A percentile compares a stretch with the other conserved stretches of the same genome.
Conservation (phyloP, 2,329 filamentous ascomycete species). For the Colletotrichum navitas region DNA sequence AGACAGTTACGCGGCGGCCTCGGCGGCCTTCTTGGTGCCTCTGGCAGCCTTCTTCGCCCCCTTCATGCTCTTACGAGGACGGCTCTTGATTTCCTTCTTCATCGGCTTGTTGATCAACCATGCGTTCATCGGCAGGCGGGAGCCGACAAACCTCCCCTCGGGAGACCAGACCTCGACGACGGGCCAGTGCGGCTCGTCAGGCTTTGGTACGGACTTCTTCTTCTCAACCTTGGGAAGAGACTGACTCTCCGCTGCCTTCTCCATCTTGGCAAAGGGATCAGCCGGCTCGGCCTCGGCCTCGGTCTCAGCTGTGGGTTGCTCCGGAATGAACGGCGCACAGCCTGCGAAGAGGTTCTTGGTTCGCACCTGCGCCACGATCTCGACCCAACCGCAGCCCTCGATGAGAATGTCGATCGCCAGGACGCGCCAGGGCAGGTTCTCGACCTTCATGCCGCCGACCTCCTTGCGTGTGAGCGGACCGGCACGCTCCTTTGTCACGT, state of each 20-base stretch:
- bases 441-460: constrained; percentile 73
- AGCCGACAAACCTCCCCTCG: constrained; percentile 81
- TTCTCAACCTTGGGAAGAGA: constrained; percentile 44
- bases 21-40: constrained; percentile 47
- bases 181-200: constrained; percentile 64
- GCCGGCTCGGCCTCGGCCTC: constrained; percentile 36
- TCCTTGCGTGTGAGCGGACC: constrained; percentile 77
- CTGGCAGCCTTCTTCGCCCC: constrained; percentile 68
- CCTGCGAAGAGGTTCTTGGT: constrained; percentile 60
- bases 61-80: constrained; percentile 80
- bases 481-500: constrained; percentile 84
- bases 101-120: constrained; percentile 73
- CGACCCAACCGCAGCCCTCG: constrained; percentile 94
- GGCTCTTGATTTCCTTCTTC: constrained; percentile 60
- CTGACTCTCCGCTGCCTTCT: constrained; percentile 35
- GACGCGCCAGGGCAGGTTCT: constrained; percentile 82
- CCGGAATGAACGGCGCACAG: constrained; percentile 43
- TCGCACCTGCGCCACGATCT: constrained; percentile 86
- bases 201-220: constrained; percentile 34
- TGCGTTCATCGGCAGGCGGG: constrained; percentile 76
- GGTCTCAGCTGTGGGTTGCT: constrained; percentile 36
- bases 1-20: constrained; percentile 3
- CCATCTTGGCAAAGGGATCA: constrained; percentile 41
- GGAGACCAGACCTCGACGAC: constrained; percentile 88
- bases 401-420: constrained; percentile 87